Conservation (phyloP, 2,329 filamentous ascomycete genomes). For the Pseudocercospora fijiensis region DNA sequence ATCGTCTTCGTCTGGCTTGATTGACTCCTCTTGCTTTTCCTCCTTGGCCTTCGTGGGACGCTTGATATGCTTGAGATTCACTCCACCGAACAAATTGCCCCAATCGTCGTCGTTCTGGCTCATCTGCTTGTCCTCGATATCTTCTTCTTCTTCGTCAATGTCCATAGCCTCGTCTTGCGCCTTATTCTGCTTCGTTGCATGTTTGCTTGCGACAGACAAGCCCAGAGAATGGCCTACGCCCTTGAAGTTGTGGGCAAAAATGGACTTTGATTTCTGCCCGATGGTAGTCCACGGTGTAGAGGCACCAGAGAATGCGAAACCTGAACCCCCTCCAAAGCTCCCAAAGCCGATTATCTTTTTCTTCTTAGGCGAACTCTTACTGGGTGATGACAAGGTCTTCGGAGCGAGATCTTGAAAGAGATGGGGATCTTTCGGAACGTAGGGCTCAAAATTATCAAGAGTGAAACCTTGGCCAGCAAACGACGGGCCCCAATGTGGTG, state of each 20-base stretch:
- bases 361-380: not conserved
- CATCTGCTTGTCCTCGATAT: not conserved
- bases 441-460: not conserved
- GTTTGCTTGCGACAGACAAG: not conserved
- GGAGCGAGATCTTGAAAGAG: not conserved
- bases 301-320: not conserved
- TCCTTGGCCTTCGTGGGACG: not conserved
- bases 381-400: not conserved
- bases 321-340: not conserved
- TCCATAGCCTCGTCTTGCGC: not conserved
- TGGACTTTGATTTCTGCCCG: not conserved
- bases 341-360: not conserved
- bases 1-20: slow-evolving; percentile 23
- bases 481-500: not conserved
- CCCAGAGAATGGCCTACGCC: not conserved
- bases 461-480: not conserved
- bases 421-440: not conserved
- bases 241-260: not conserved
- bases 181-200: not conserved
- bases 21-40: not conserved
- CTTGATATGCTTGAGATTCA: not conserved
- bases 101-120: not conserved
- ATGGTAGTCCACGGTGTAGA: not conserved
- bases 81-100: not conserved
- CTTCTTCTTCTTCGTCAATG: not conserved